Evolutionary conservation across 2,329 filamentous ascomycete species (phyloP), one percentile per base, ranked within the genome.

Genomic region (Neonectria neomacrospora): DNA sequence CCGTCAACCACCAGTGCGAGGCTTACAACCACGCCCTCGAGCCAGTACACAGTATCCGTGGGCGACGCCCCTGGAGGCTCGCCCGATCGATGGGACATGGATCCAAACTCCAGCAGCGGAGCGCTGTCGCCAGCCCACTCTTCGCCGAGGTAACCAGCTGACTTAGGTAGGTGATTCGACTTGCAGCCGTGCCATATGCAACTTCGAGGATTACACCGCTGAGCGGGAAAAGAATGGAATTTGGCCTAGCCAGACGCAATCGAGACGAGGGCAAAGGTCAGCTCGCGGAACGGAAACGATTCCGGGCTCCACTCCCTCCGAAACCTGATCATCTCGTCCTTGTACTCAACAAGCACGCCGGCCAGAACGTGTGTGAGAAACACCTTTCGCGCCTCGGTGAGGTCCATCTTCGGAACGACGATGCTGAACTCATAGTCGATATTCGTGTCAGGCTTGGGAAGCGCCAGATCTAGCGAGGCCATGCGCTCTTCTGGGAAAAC

Each of bases 211-310:
- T 32, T 30, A 10, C 52, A 44, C 14, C 0, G 1, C 37, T 44
- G 23, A 16, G 52, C 37, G 34, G 52, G 20, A 32, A 45, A 45
- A 4, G 37, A 64, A 42, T 58, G 54, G 23, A 56, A 61, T 3
- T 20, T 52, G 50, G 47, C 59, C 26, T 59, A 56, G 22, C 53
- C 54, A 20, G 64, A 63, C 8, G 65, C 47, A 30, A 68, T 62
- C 6, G 54, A 65, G 20, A 68, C 54, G 34, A 68, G 56, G 11
- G 64, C 64, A 42, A 70, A 70, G 23, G 51, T 9, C 39, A 70
- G 23, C 54, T 70, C 67, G 41, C 67, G 66, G 32, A 70, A 67
- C 34, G 66, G 66, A 32, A 70, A 70, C 9, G 66, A 68, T 26
- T 56, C 53, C 11, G 62, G 45, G 51, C 52, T 67, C 66, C 67